phyloP scores from a whole-genome alignment of 2,329 filamentous ascomycete genomes.

The Colletotrichum cereale region DNA sequence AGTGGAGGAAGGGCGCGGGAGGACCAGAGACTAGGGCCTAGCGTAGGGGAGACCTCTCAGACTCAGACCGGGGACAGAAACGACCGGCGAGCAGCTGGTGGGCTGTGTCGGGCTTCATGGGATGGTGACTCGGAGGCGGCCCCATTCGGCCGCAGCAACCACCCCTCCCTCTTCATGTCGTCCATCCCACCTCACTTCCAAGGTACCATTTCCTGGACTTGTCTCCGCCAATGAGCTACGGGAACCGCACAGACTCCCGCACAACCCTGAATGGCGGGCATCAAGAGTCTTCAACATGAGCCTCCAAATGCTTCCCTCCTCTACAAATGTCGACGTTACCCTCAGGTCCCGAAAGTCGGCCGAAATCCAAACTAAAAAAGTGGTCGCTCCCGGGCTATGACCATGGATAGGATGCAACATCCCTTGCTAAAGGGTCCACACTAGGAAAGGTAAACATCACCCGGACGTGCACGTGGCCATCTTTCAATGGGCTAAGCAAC shows the following conservation, averaged over 20 bases:
- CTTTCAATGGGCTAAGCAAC: constrained; percentile 37
- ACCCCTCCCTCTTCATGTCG: constrained; percentile 27
- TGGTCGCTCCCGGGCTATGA: constrained; percentile 35
- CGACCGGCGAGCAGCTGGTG: constrained; percentile 27
- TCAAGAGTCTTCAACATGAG: constrained; percentile 29
- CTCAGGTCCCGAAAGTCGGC: constrained; percentile 5
- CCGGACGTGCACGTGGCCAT: constrained; percentile 40
- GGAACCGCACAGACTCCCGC: constrained; percentile 43
- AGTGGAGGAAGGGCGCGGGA: constrained; percentile 34
- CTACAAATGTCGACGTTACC: neutral
- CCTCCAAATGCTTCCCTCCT: constrained; percentile 30
- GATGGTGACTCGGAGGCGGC: constrained; percentile 38
- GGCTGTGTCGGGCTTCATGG: constrained; percentile 38
- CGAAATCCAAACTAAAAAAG: constrained; percentile 37
- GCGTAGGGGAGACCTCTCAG: constrained; percentile 18
- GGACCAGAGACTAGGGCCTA: constrained; percentile 33
- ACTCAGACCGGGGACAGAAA: constrained; percentile 18
- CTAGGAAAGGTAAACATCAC: constrained; percentile 36
- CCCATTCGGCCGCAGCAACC: constrained; percentile 37
- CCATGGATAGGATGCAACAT: constrained; percentile 26
- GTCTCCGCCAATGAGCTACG: constrained; percentile 41
- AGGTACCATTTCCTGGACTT: constrained; percentile 34
- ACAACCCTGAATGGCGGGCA: constrained; percentile 40
- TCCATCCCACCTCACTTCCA: constrained; percentile 36
- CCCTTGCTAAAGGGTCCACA: constrained; percentile 37